Evolutionary conservation across 129 eudicot genomes (phyloP).

Genomic region (Silybum marianum): DNA sequence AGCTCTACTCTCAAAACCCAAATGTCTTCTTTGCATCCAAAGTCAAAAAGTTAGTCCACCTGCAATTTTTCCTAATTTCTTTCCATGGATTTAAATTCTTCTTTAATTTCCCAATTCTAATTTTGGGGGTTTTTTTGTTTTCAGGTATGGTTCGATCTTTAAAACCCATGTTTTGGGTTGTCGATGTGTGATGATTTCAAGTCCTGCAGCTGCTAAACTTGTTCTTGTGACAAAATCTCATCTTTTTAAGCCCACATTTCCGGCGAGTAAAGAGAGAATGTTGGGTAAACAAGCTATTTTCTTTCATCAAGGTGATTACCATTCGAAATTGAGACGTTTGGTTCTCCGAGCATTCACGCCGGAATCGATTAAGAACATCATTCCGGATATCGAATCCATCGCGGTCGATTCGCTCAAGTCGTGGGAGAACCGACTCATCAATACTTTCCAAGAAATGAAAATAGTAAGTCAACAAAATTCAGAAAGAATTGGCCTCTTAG

Average conservation of each 20-base stretch:
- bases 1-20: constrained; percentile 91
- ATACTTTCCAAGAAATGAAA: constrained; percentile 93
- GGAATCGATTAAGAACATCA: constrained; percentile 58
- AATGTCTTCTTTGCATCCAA: constrained; percentile 88
- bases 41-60: constrained; percentile 68
- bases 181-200: constrained; percentile 88
- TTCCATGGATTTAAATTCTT: background rate
- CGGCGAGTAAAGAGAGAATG: constrained; percentile 98
- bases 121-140: background rate
- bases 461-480: constrained; percentile 47
- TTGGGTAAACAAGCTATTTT: constrained; percentile 94
- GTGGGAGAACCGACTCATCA: constrained; percentile 59
- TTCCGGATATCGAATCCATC: constrained; percentile 65
- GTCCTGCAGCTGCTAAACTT: constrained; percentile 84
- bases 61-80: background rate
- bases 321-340: constrained; percentile 68
- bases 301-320: constrained; percentile 96
- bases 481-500: too few species aligned
- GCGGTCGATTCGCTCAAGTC: constrained; percentile 51
- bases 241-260: constrained; percentile 95
- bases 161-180: constrained; percentile 93
- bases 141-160: constrained; percentile 90
- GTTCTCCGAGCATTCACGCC: constrained; percentile 90
- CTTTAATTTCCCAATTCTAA: background rate
- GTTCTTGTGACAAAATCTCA: constrained; percentile 74